Conservation (phyloP, 2,329 filamentous ascomycete genomes). For the Sporothrix protearum region DNA sequence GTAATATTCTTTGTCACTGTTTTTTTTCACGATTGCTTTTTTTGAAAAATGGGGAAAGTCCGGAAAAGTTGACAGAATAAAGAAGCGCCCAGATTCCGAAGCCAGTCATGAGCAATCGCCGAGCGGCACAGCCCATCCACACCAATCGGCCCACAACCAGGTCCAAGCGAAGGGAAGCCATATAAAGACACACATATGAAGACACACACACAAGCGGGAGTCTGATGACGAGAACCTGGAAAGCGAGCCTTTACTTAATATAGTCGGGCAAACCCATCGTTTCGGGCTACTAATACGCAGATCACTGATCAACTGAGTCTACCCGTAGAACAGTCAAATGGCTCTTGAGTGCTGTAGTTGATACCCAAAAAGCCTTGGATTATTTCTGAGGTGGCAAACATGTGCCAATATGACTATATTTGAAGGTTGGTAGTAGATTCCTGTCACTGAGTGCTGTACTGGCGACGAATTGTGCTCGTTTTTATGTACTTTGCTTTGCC, state of each 20-base stretch:
- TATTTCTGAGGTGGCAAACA: too few relatives aligned
- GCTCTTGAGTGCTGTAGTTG: too few relatives aligned
- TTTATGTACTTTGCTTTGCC: not conserved
- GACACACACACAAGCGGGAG: not conserved
- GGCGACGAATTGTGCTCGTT: not conserved
- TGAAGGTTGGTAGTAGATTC: too few relatives aligned
- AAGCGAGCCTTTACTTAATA: not conserved
- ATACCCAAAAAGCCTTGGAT: too few relatives aligned
- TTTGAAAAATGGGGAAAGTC: too few relatives aligned
- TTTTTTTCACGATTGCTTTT: too few relatives aligned
- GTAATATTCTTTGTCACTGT: too few relatives aligned
- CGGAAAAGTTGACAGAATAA: not conserved
- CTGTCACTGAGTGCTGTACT: too few relatives aligned
- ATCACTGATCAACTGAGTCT: not conserved
- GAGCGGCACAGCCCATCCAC: conserved; percentile 6
- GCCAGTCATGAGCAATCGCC: not conserved
- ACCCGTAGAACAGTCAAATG: not conserved
- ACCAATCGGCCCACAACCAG: not conserved
- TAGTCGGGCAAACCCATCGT: not conserved
- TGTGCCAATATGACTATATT: too few relatives aligned
- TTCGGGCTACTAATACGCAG: not conserved
- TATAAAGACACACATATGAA: not conserved
- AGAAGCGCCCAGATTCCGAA: not conserved
- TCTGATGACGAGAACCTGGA: not conserved
- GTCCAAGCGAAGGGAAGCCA: conserved; percentile 11